phyloP scores from a whole-genome alignment of 1,284 basidiomycete genomes.

The Trichosporon sp. region DNA sequence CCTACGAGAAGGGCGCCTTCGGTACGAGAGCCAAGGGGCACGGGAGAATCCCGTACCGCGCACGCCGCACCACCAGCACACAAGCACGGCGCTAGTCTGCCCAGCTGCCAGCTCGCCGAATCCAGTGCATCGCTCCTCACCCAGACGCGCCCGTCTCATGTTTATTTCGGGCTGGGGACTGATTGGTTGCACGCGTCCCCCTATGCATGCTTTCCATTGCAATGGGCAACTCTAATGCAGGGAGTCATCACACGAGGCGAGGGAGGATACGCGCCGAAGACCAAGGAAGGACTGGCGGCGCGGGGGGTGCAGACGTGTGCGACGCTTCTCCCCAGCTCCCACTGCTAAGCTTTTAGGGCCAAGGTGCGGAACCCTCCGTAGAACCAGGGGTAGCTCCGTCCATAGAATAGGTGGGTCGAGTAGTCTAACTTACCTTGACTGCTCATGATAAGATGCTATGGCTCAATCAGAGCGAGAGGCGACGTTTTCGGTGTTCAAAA shows the following conservation, averaged over 20 bases:
- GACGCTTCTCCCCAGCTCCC: background rate
- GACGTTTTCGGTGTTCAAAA: background rate
- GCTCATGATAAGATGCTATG: slow-evolving; percentile 11
- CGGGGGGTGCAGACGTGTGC: background rate
- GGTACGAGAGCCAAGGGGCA: slow-evolving; percentile 6
- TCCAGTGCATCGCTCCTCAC: background rate
- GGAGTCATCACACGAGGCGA: background rate
- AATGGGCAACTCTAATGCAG: slow-evolving; percentile 8
- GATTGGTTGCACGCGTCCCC: slow-evolving; percentile 12
- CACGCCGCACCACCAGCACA: background rate
- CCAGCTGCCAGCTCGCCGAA: background rate
- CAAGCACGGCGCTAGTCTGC: background rate
- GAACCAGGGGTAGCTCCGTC: background rate
- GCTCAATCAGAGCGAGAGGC: background rate
- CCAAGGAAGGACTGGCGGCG: background rate
- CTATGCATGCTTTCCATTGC: slow-evolving; percentile 5
- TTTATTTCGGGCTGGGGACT: background rate
- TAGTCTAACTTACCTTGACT: slow-evolving; percentile 15
- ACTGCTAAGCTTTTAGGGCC: slow-evolving; percentile 14
- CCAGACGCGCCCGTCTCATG: background rate
- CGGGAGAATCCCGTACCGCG: slow-evolving; percentile 8
- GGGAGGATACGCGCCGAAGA: background rate
- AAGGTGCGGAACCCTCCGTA: background rate
- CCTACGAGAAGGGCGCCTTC: background rate
- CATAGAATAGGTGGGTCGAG: background rate